A percentile compares a stretch with the other conserved stretches of the same genome.
phyloP scores from a whole-genome alignment of 257 asterid genomes.

The Solanum rostratum region DNA sequence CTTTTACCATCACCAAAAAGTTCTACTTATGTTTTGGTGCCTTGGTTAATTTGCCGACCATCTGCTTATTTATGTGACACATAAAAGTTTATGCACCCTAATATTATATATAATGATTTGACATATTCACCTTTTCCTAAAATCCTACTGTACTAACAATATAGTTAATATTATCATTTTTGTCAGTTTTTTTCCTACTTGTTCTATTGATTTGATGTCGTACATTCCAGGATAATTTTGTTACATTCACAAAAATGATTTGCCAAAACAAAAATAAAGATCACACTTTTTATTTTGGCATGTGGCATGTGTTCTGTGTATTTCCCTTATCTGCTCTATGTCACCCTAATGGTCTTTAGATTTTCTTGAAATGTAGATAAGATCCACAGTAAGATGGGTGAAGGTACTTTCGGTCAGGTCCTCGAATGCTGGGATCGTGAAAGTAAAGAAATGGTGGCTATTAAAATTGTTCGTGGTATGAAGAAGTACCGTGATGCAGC shows the following conservation, averaged over 20 bases:
- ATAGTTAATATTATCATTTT: not conserved
- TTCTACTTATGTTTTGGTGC: conserved; percentile 6
- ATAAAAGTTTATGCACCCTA: not conserved
- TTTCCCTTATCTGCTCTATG: not conserved
- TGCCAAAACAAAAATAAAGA: not conserved
- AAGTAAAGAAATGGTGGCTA: conserved; percentile 75
- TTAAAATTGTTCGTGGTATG: conserved; percentile 74
- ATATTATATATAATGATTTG: not conserved
- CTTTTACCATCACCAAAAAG: conserved; percentile 28
- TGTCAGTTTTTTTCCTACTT: not conserved
- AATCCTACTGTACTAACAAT: not conserved
- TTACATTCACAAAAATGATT: not conserved
- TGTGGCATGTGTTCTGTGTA: not conserved
- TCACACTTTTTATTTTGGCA: not conserved
- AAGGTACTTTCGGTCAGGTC: conserved; percentile 97
- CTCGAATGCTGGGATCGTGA: conserved; percentile 92
- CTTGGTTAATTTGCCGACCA: not conserved
- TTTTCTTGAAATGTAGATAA: conserved; percentile 43
- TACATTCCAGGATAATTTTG: not conserved
- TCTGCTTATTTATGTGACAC: not conserved
- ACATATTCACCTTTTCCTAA: not conserved
- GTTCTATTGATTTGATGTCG: not conserved
- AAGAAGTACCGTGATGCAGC: conserved; percentile 90
- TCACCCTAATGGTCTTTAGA: not conserved
- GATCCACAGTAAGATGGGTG: conserved; percentile 91